Base-by-base conservation (phyloP, 306 rosid genomes). In the Cyamopsis tetragonoloba region DNA sequence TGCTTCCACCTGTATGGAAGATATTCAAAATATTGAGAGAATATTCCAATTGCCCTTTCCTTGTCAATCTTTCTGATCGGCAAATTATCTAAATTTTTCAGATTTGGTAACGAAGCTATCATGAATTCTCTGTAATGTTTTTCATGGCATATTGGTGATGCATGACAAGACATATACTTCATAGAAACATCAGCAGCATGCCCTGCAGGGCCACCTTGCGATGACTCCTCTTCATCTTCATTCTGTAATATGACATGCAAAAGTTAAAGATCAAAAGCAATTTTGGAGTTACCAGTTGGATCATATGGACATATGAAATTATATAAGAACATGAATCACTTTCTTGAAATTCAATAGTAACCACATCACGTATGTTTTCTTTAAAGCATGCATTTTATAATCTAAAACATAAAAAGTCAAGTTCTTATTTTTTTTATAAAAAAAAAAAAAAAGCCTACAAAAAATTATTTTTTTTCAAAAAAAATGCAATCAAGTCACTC, bases 141-240 rank as follows among this genome's bases (percentile, higher is more conserved):
- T 82, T 87, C 89, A 35, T 78, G 79, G 80, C 96, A 89, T 74
- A 89, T 87, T 39, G 91, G 95, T 3, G 96, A 89, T 65, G 89
- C 79, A 83, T 87, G 87, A 78, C 72, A 61, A 49, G 95, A 79
- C 74, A 83, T 80, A 34, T 80, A 80, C 71, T 81, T 83, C 72
- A 51, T 50, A 67, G 89, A 28, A 72, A 79, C 80, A 73, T 87
- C 96, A 74, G 69, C 77, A 66, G 14, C 47, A 41, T 62, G 58
- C 58, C 47, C 74, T 74, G 77, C 46, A 27, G 59, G 73, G 72
- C 72, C 60, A 64, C 61, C 79, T 27, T 9, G 71, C 0, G 49
- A 66, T 35, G 83, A 65, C 53, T 78, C 89, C 15, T 42, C 86
- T 38, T 51, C 82, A 24, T 61, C 84, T 81, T 75, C 83, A 65